Evolutionary conservation across 108 stramenopile genomes (phyloP).

Genomic region (Parietichytrium sp.): DNA sequence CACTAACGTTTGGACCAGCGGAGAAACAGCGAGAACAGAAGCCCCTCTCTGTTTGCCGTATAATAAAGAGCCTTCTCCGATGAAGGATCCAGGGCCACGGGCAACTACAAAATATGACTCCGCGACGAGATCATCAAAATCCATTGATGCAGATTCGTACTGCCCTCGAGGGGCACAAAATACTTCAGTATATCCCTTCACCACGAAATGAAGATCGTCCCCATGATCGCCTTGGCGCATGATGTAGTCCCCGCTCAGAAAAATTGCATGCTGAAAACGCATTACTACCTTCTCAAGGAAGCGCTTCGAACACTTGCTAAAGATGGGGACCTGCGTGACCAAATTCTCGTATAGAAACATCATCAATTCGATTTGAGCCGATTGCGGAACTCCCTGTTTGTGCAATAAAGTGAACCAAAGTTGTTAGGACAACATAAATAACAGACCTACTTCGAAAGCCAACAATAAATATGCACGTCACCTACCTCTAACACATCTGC

Average conservation of each 20-base stretch:
- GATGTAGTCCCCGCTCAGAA: neutral
- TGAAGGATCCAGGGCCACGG: constrained; percentile 7
- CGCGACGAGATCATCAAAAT: neutral
- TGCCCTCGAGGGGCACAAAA: neutral
- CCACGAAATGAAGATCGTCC: neutral
- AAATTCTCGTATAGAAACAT: constrained; percentile 13
- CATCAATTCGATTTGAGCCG: constrained; percentile 22
- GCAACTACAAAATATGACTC: constrained; percentile 15
- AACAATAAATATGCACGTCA: no score
- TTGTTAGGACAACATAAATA: no score
- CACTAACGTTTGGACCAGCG: neutral
- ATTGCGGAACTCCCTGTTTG: constrained; percentile 15
- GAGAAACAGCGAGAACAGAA: neutral
- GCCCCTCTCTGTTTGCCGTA: constrained; percentile 28
- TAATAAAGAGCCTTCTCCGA: neutral
- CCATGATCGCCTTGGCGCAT: constrained; percentile 27
- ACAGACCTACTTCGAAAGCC: no score
- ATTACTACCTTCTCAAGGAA: constrained; percentile 25
- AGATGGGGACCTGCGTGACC: neutral
- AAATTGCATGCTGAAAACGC: constrained; percentile 17
- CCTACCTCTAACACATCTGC: neutral
- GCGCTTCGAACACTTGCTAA: neutral
- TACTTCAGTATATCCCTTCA: neutral
- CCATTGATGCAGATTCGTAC: neutral
- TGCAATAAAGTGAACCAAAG: no score